Percentiles rank a stretch among this genome's conserved stretches.
Conservation (phyloP, 805 yeast species). For the Nadsonia fulvescens region DNA sequence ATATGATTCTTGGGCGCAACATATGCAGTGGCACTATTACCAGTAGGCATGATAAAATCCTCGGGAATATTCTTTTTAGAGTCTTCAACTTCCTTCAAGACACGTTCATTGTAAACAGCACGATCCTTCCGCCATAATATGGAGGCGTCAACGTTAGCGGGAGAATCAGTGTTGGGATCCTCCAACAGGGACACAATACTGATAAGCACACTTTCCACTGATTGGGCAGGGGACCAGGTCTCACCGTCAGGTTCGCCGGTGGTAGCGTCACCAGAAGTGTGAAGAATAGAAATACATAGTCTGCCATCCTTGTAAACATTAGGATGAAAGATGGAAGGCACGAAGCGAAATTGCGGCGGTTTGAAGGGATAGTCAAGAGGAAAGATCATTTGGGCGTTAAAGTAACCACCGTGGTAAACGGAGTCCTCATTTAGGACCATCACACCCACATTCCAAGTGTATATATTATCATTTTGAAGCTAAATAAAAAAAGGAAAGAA, state of each 20-base stretch:
- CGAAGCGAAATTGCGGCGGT: constrained; percentile 85
- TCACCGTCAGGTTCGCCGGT: constrained; percentile 85
- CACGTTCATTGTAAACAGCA: constrained; percentile 56
- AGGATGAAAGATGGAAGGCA: constrained; percentile 89
- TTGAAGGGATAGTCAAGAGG: constrained; percentile 81
- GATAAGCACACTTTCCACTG: constrained; percentile 78
- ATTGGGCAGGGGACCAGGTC: constrained; percentile 64
- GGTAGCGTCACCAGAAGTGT: constrained; percentile 78
- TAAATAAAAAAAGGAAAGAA: constrained; percentile 9
- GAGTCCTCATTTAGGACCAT: constrained; percentile 84
- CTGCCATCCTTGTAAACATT: constrained; percentile 89
- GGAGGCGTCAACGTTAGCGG: constrained; percentile 94
- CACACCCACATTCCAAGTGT: constrained; percentile 61
- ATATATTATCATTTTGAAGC: constrained; percentile 30
- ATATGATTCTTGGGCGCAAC: constrained; percentile 21
- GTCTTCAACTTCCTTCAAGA: constrained; percentile 48
- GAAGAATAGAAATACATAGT: constrained; percentile 81
- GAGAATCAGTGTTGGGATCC: constrained; percentile 84
- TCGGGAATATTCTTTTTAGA: constrained; percentile 75
- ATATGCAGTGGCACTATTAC: constrained; percentile 37
- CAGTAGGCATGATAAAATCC: constrained; percentile 68
- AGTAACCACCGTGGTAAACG: constrained; percentile 84
- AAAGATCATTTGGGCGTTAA: constrained; percentile 83
- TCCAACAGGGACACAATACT: constrained; percentile 80
- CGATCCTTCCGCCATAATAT: constrained; percentile 74